phyloP scores from a whole-genome alignment of 2,329 filamentous ascomycete genomes.

The Aspergillus melleus region DNA sequence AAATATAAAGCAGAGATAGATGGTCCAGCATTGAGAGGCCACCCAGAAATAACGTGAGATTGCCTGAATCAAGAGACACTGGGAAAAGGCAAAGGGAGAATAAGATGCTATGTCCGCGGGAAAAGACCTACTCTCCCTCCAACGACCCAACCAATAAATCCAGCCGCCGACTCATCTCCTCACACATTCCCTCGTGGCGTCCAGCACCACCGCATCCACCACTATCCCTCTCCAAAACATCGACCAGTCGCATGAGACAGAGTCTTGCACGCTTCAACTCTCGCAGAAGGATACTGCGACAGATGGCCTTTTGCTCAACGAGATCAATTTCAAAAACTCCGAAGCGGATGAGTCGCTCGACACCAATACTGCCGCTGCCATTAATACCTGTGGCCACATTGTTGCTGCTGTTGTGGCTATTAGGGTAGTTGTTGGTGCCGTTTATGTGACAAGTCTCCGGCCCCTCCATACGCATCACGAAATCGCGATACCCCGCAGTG shows the following conservation, averaged over 20 bases:
- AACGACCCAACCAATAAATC: conserved; percentile 9
- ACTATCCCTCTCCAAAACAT: conserved; percentile 5
- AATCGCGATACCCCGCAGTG: conserved; percentile 11
- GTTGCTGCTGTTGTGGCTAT: neutral
- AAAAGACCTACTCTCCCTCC: neutral
- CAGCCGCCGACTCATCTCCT: conserved; percentile 13
- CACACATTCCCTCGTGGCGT: conserved; percentile 12
- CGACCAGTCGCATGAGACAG: conserved; percentile 11
- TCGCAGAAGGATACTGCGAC: conserved; percentile 8
- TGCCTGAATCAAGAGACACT: no score
- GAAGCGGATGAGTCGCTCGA: conserved; percentile 11
- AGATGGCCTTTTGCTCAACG: conserved; percentile 13
- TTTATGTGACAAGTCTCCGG: neutral
- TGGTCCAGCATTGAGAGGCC: no score
- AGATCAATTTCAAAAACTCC: conserved; percentile 14
- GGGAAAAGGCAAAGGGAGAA: no score
- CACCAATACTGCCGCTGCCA: neutral
- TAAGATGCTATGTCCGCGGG: neutral
- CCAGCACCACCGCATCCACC: neutral
- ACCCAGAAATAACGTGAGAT: no score
- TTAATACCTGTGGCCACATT: neutral
- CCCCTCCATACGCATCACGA: conserved; percentile 6
- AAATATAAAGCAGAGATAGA: no score
- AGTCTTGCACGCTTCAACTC: conserved; percentile 13
- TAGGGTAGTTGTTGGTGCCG: neutral